Percentiles rank a stretch among this genome's conserved stretches.
These are phyloP conservation scores for Populus hybrid DNA, from an alignment of 441 rosid species.

Conservation along the genomic window DNA sequence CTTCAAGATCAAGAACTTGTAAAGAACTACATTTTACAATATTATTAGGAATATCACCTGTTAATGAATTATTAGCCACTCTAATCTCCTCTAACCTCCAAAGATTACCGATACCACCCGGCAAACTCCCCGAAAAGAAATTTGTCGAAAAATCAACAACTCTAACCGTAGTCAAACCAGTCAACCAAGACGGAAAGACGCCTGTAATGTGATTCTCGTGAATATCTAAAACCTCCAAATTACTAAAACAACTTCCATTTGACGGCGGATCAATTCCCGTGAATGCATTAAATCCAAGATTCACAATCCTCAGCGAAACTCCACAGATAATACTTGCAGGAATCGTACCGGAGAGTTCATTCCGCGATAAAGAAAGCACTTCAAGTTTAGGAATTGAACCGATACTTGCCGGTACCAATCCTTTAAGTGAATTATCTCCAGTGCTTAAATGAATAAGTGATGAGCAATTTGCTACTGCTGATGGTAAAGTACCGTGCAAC, in stretches of 20 bases:
- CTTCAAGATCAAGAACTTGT: slow-evolving; percentile 59
- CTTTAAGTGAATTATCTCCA: slow-evolving; percentile 62
- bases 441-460: slow-evolving; percentile 81
- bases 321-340: slow-evolving; percentile 72
- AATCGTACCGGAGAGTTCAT: slow-evolving; percentile 64
- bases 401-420: slow-evolving; percentile 72
- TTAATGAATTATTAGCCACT: slow-evolving; percentile 67
- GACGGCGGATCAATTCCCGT: slow-evolving; percentile 44
- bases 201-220: slow-evolving; percentile 50
- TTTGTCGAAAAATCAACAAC: slow-evolving; percentile 55
- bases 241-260: slow-evolving; percentile 45
- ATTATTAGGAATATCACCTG: slow-evolving; percentile 56
- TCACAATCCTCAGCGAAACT: slow-evolving; percentile 54
- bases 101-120: slow-evolving; percentile 56
- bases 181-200: slow-evolving; percentile 66
- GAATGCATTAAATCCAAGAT: slow-evolving; percentile 60
- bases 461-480: slow-evolving; percentile 75
- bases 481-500: slow-evolving; percentile 78
- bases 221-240: slow-evolving; percentile 63
- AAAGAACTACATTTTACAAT: slow-evolving; percentile 62
- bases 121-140: slow-evolving; percentile 36
- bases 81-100: slow-evolving; percentile 52
- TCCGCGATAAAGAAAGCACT: slow-evolving; percentile 57
- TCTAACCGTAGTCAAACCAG: slow-evolving; percentile 36
- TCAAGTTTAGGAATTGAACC: slow-evolving; percentile 69